These are phyloP conservation scores for Pyrenopolyporus hunteri DNA, from an alignment of 495 filamentous ascomycete genomes.

Conservation along the genomic window DNA sequence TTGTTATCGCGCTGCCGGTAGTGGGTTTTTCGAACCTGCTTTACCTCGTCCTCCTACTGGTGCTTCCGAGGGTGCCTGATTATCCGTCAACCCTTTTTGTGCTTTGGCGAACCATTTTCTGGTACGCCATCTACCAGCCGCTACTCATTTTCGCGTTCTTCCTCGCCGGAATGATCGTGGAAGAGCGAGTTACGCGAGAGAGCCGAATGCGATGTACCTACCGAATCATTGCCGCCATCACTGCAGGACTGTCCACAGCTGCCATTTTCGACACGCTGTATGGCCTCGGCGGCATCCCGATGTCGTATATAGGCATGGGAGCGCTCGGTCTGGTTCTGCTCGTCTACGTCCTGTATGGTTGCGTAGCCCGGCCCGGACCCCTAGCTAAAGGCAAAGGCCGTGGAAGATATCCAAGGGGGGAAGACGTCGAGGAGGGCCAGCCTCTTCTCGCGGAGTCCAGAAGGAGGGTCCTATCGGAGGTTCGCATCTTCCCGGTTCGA, in stretches of 20 bases:
- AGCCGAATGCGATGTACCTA: conserved; percentile 22
- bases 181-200: conserved; percentile 24
- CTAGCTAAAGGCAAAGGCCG: conserved; percentile 31
- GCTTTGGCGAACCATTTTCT: conserved; percentile 33
- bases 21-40: conserved; percentile 31
- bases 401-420: conserved; percentile 5
- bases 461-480: conserved; percentile 17
- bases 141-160: conserved; percentile 32
- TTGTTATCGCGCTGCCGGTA: conserved; percentile 30
- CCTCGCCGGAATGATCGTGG: conserved; percentile 35
- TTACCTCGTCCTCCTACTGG: conserved; percentile 27
- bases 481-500: conserved; percentile 31
- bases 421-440: conserved; percentile 30
- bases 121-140: conserved; percentile 33
- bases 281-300: conserved; percentile 35
- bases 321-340: conserved; percentile 25
- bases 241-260: conserved; percentile 18
- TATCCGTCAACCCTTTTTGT: conserved; percentile 25
- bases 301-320: conserved; percentile 38
- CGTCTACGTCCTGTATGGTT: conserved; percentile 33
- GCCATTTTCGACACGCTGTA: conserved; percentile 33
- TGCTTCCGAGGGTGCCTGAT: conserved; percentile 28
- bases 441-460: conserved; percentile 18
- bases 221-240: conserved; percentile 16
- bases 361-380: conserved; percentile 30